Base-by-base conservation (phyloP, 805 yeast species). In the Pichia ethanolica region DNA sequence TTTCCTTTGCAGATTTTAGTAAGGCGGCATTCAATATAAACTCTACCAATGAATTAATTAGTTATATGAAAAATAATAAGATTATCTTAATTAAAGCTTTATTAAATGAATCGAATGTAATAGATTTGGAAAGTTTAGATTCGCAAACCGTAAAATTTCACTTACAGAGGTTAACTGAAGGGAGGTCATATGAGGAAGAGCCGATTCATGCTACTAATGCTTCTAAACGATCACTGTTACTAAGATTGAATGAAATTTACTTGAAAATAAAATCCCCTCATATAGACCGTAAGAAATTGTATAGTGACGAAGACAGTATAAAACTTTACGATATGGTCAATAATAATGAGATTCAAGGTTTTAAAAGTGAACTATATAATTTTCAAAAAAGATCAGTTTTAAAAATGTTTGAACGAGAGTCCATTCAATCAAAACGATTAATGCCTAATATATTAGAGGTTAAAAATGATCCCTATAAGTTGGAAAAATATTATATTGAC, bases 311-410 rank as follows among this genome's bases (percentile, higher is more conserved):
- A 7, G 65, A 59, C 14, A 51, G 53, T 13, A 44, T 49, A n/a
- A 59, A 58, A 2, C 30, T 59, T 7, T 49, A 62, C 8, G 51
- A 51, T 9, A 52, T 52, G 27, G 57, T 70, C 13, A 47, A 63
- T 36, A 53, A 61, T 35, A 63, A 65, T 44, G 63, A 62, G 9
- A 61, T 73, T 9, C 59, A 62, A 1, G 88, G 87, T 0, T 66
- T 83, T 45, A 70, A 65, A 41, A 73, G 84, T 20, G 50, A 55
- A 0, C 64, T 83, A 11, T 83, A 81, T 57, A 70, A 71, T 4
- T 83, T 81, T 56, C 89, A 83, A 59, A 60, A 72, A n/a, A 71
- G 76, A 45, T 81, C 89, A 0, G 70, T 83, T 7, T 71, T 75
- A 3, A 77, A 75, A 55, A 83, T 83, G 89, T 61, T 73, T 32